phyloP scores from a whole-genome alignment of 768 basidiomycete genomes.

The Clathrus columnatus region DNA sequence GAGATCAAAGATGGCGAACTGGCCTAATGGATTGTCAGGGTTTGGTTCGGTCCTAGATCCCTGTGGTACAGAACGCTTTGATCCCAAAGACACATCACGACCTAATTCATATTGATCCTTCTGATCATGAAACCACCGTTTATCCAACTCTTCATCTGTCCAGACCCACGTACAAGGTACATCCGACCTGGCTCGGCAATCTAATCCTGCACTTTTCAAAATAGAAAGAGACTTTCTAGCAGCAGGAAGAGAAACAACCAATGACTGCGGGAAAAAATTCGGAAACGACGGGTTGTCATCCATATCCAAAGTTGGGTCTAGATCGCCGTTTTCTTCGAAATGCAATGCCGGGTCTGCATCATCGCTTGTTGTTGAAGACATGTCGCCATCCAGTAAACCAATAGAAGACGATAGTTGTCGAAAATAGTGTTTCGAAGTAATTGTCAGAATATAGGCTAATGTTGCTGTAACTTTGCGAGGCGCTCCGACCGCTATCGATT shows the following conservation, averaged over 20 bases:
- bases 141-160: slow-evolving; percentile 43
- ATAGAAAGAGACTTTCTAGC: slow-evolving; percentile 64
- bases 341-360: no score
- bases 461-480: slow-evolving; percentile 38
- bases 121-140: background rate
- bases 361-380: no score
- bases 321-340: no score
- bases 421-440: slow-evolving; percentile 56
- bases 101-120: background rate
- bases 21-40: slow-evolving; percentile 21
- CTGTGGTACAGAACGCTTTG: background rate
- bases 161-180: slow-evolving; percentile 51
- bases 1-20: slow-evolving; percentile 53
- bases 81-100: background rate
- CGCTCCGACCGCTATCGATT: slow-evolving; percentile 48
- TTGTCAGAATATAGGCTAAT: slow-evolving; percentile 60
- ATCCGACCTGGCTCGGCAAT: slow-evolving; percentile 22
- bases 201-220: slow-evolving; percentile 49
- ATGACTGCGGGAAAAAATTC: slow-evolving; percentile 46
- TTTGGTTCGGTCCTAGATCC: background rate
- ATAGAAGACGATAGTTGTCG: slow-evolving; percentile 49
- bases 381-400: slow-evolving; percentile 29
- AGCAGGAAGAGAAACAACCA: slow-evolving; percentile 46
- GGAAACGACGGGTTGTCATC: slow-evolving; percentile 34
- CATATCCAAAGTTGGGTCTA: background rate